These are phyloP conservation scores for Fraxinus angustifolia DNA, from an alignment of 305 asterid genomes.

Conservation along the genomic window DNA sequence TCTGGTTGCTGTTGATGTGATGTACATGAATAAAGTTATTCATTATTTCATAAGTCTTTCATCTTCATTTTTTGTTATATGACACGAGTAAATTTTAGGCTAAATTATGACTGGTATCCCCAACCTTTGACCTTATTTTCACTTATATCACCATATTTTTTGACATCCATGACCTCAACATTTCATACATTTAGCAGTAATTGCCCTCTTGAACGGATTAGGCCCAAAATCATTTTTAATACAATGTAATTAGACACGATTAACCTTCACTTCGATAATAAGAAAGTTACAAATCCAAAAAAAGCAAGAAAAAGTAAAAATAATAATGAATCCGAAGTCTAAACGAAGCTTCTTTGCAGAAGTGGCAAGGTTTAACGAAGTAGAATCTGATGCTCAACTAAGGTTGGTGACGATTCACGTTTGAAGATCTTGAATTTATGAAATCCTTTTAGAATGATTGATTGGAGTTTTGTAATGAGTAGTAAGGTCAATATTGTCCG, in stretches of 20 bases:
- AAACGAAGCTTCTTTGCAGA: too few relatives aligned
- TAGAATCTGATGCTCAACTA: too few relatives aligned
- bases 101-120: not conserved
- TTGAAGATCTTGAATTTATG: too few relatives aligned
- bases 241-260: not conserved
- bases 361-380: too few relatives aligned
- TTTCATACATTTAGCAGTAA: not conserved
- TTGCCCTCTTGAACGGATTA: not conserved
- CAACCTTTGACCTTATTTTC: not conserved
- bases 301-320: not conserved
- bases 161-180: not conserved
- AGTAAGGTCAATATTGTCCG: too few relatives aligned
- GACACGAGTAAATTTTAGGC: not conserved
- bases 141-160: not conserved
- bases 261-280: not conserved
- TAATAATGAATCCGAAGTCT: not conserved
- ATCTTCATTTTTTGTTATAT: not conserved
- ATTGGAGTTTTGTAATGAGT: too few relatives aligned
- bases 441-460: too few relatives aligned
- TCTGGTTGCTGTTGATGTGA: not conserved
- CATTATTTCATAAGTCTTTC: not conserved
- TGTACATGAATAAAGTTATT: not conserved
- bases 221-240: not conserved
- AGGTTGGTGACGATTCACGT: too few relatives aligned
- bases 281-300: not conserved